These are phyloP conservation scores for Anisodus acutangulus DNA, from an alignment of 257 asterid genomes.

Conservation along the genomic window DNA sequence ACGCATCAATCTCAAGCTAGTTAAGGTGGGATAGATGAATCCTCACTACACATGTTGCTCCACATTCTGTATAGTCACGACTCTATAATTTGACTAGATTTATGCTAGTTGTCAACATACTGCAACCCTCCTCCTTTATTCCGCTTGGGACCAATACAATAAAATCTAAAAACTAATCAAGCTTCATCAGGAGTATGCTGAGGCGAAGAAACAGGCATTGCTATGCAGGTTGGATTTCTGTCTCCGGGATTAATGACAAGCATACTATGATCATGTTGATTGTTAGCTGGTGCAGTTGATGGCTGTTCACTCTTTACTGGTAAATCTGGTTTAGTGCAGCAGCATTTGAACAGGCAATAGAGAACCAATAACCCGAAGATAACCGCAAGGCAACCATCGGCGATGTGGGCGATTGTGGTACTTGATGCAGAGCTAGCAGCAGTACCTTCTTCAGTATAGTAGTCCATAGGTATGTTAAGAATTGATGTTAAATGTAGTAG, in stretches of 20 bases:
- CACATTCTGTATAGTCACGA: not conserved
- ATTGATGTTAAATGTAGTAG: not conserved
- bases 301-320: conserved; percentile 28
- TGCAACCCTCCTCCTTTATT: not conserved
- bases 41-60: not conserved
- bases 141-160: not conserved
- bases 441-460: not conserved
- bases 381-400: conserved; percentile 22
- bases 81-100: not conserved
- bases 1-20: not conserved
- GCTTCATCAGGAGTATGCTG: conserved; percentile 1
- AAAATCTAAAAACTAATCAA: not conserved
- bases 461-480: not conserved
- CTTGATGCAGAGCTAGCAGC: not conserved
- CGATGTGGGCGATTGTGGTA: conserved; percentile 4
- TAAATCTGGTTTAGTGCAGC: not conserved
- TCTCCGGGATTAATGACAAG: conserved; percentile 40
- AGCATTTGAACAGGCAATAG: conserved; percentile 13
- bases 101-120: not conserved
- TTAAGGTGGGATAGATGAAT: not conserved
- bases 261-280: conserved; percentile 16
- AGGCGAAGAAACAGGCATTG: conserved; percentile 32
- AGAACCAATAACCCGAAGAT: conserved; percentile 29
- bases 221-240: conserved; percentile 31
- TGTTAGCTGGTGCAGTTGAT: not conserved